Percentiles rank a stretch among this genome's conserved stretches.
Evolutionary conservation across 768 basidiomycete species (phyloP).

Genomic region (Collybia sp.): DNA sequence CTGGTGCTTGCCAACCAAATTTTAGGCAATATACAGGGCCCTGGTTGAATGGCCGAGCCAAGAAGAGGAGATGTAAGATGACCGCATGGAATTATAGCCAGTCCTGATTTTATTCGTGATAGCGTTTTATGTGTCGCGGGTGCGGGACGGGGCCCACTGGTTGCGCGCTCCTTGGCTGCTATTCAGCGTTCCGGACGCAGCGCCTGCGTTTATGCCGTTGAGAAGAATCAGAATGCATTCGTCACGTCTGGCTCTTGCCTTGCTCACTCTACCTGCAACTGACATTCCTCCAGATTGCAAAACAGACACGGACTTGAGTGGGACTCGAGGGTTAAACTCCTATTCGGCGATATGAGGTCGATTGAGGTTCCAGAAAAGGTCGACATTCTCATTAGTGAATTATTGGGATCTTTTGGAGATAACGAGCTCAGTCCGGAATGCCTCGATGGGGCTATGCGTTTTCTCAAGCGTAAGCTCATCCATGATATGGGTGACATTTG

Average conservation of each 20-base stretch:
- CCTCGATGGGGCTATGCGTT: slow-evolving; percentile 91
- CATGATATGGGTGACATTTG: neutral
- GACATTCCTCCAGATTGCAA: slow-evolving; percentile 58
- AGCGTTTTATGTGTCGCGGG: slow-evolving; percentile 91
- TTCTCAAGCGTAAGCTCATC: slow-evolving; percentile 75
- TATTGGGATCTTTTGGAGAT: slow-evolving; percentile 96
- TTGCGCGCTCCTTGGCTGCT: slow-evolving; percentile 79
- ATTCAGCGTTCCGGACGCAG: slow-evolving; percentile 58
- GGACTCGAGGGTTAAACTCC: slow-evolving; percentile 70
- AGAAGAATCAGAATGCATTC: slow-evolving; percentile 95
- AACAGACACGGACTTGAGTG: slow-evolving; percentile 79
- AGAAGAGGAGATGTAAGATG: slow-evolving; percentile 57
- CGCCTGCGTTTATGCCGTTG: slow-evolving; percentile 79
- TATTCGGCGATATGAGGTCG: slow-evolving; percentile 94
- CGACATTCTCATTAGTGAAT: slow-evolving; percentile 93
- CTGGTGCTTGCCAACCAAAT: slow-evolving; percentile 3
- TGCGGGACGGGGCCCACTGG: slow-evolving; percentile 91
- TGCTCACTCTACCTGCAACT: slow-evolving; percentile 4
- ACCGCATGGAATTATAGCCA: slow-evolving; percentile 3
- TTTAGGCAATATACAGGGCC: slow-evolving; percentile 76
- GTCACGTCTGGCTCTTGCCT: slow-evolving; percentile 67
- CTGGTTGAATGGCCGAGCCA: slow-evolving; percentile 61
- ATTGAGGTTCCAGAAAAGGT: slow-evolving; percentile 80
- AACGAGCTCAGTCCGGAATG: slow-evolving; percentile 99
- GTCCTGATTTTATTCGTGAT: slow-evolving; percentile 4